phyloP scores from a whole-genome alignment of 495 filamentous ascomycete species.

The Bacidia gigantensis region DNA sequence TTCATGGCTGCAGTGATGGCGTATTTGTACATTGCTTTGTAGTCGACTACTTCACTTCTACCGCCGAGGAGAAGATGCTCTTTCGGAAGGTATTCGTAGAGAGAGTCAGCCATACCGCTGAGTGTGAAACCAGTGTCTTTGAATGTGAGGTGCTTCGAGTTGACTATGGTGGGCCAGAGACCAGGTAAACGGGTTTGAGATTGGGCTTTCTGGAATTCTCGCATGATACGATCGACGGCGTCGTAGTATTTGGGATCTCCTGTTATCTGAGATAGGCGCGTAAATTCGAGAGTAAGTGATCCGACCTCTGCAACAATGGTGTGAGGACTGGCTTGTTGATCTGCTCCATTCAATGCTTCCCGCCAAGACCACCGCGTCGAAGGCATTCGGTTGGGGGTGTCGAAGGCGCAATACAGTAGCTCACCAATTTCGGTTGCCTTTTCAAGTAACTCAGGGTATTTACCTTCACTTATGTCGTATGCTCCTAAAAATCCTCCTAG shows the following conservation, averaged over 20 bases:
- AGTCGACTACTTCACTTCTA: slow-evolving; percentile 53
- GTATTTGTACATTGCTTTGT: slow-evolving; percentile 57
- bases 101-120: slow-evolving; percentile 79
- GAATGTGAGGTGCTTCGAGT: slow-evolving; percentile 42
- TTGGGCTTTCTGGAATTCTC: slow-evolving; percentile 67
- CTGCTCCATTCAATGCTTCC: slow-evolving; percentile 19
- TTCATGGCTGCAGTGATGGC: slow-evolving; percentile 57
- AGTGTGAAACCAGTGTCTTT: slow-evolving; percentile 49
- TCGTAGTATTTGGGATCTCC: slow-evolving; percentile 80
- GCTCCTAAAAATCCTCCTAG: slow-evolving; percentile 72
- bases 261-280: slow-evolving; percentile 79
- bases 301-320: slow-evolving; percentile 70
- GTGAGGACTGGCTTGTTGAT: slow-evolving; percentile 28
- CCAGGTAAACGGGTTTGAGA: slow-evolving; percentile 55
- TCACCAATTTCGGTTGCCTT: slow-evolving; percentile 83
- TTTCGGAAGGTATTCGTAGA: slow-evolving; percentile 97
- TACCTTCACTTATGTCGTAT: slow-evolving; percentile 64
- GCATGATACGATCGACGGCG: slow-evolving; percentile 74
- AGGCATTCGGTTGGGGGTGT: slow-evolving; percentile 93
- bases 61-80: slow-evolving; percentile 63
- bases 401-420: slow-evolving; percentile 80
- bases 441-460: slow-evolving; percentile 51
- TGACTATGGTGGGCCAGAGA: slow-evolving; percentile 67
- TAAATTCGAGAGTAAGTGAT: slow-evolving; percentile 83
- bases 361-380: slow-evolving; percentile 42